Evolutionary conservation across 352 stramenopile species (phyloP).

Genomic region (Pythium myriotylum): DNA sequence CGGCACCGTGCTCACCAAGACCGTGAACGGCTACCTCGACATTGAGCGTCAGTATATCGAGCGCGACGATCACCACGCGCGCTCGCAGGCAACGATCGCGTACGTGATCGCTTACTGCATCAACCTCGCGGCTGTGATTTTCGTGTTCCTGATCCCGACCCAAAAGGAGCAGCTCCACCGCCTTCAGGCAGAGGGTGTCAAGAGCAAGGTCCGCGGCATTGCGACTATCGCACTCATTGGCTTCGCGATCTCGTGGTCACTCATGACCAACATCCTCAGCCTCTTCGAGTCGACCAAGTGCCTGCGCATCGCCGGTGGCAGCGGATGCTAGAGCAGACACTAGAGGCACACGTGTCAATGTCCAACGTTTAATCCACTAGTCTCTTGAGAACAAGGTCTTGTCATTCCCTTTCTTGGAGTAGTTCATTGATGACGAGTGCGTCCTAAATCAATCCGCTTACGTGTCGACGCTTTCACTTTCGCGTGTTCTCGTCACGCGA

Average conservation of each 20-base stretch:
- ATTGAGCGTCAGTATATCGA: constrained; percentile 34
- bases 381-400: no score
- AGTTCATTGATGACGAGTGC: no score
- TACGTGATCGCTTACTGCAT: constrained; percentile 62
- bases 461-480: no score
- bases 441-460: no score
- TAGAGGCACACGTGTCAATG: no score
- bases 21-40: constrained; percentile 55
- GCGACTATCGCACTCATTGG: constrained; percentile 38
- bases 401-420: no score
- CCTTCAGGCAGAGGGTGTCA: constrained; percentile 44
- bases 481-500: no score
- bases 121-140: constrained; percentile 53
- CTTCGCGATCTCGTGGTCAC: constrained; percentile 56
- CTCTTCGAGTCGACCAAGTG: constrained; percentile 57
- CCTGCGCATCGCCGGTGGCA: constrained; percentile 50
- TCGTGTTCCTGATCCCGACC: constrained; percentile 45
- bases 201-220: constrained; percentile 42
- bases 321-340: constrained; percentile 45
- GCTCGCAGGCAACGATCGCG: constrained; percentile 49
- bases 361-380: no score
- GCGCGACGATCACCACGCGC: constrained; percentile 34
- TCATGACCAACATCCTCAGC: constrained; percentile 66
- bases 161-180: constrained; percentile 54
- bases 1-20: constrained; percentile 58